Percentiles rank a stretch among this genome's conserved stretches.
Evolutionary conservation across 164 flowering plant species (phyloP).

Genomic region (Nelumbo lutea): DNA sequence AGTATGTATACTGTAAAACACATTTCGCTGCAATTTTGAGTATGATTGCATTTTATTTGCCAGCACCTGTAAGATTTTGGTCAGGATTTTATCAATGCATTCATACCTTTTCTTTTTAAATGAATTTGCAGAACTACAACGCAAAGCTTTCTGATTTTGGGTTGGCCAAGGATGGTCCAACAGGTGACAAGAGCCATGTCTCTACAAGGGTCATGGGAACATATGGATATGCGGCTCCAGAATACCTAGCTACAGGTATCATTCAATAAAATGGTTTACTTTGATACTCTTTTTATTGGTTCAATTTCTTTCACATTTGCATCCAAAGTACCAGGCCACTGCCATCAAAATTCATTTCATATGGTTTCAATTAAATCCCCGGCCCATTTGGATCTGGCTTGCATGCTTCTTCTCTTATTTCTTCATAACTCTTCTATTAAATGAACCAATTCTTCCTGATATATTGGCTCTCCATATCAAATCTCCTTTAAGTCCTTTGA

Average conservation of each 20-base stretch:
- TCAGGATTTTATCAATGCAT: background rate
- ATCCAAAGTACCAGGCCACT: no score
- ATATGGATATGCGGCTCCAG: constrained; percentile 89
- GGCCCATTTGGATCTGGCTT: no score
- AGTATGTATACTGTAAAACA: constrained; percentile 29
- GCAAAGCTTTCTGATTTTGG: constrained; percentile 91
- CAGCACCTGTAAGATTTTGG: background rate
- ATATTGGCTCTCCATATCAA: no score
- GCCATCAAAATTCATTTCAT: no score
- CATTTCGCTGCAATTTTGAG: background rate
- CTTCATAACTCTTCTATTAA: no score
- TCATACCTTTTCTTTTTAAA: background rate
- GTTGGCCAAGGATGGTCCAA: constrained; percentile 85
- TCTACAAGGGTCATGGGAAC: constrained; percentile 92
- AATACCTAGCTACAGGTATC: constrained; percentile 80
- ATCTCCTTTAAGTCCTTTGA: no score
- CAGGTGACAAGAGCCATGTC: constrained; percentile 71
- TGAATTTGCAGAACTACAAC: constrained; percentile 47
- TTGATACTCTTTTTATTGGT: background rate
- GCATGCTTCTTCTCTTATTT: no score
- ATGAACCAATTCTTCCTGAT: no score
- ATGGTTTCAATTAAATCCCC: no score
- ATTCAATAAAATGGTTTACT: background rate
- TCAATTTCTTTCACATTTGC: background rate
- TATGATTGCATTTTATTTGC: background rate